Conservation (phyloP, 306 rosid species). For the Prunus fruticosa region DNA sequence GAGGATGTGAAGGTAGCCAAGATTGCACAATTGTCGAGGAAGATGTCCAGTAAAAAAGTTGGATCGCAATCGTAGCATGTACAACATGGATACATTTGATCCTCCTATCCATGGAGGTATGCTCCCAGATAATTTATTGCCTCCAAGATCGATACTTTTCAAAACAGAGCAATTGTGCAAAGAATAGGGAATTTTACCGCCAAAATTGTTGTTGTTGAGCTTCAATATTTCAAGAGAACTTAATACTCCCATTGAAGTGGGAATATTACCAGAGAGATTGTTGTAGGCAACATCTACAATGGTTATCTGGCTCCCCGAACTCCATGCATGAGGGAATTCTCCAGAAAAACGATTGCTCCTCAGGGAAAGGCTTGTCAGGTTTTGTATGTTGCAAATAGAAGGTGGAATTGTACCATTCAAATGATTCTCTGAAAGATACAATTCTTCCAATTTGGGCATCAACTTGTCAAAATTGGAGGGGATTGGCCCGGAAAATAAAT, state of each 20-base stretch:
- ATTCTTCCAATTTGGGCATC: fast-evolving
- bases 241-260: too few relatives aligned
- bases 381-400: too few relatives aligned
- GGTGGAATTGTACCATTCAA: too few relatives aligned
- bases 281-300: too few relatives aligned
- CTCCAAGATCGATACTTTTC: background rate
- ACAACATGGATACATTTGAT: background rate
- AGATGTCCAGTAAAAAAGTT: background rate
- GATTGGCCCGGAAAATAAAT: too few relatives aligned
- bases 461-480: fast-evolving
- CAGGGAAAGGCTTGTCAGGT: fast-evolving
- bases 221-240: background rate
- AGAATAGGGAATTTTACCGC: background rate
- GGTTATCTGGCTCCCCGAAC: fast-evolving
- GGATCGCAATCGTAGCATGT: background rate
- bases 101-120: background rate
- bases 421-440: too few relatives aligned
- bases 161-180: background rate
- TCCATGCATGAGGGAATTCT: too few relatives aligned
- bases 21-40: background rate
- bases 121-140: background rate
- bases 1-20: background rate
- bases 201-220: background rate
- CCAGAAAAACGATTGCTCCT: too few relatives aligned
- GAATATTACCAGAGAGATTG: too few relatives aligned